phyloP scores from a whole-genome alignment of 768 basidiomycete genomes.

The Mycena kentingensis region DNA sequence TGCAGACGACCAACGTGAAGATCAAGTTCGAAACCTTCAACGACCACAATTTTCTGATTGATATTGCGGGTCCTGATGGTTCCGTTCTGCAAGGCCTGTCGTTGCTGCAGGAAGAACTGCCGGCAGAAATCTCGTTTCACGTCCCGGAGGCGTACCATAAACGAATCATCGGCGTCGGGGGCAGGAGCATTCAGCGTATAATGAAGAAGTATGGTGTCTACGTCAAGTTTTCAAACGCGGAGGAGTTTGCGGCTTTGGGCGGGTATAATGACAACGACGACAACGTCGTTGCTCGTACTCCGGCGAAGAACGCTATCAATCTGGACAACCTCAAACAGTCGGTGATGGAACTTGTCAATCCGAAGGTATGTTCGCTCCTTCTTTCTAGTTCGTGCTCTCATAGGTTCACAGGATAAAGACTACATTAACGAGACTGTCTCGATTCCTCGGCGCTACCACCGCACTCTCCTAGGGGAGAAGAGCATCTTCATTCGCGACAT shows the following conservation, averaged over 20 bases:
- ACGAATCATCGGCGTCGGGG: constrained; percentile 97
- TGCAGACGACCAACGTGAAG: constrained; percentile 95
- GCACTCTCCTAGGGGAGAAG: constrained; percentile 93
- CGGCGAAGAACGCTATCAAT: constrained; percentile 95
- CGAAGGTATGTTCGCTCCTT: constrained; percentile 63
- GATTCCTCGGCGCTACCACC: constrained; percentile 93
- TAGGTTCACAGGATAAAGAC: constrained; percentile 79
- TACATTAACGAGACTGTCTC: constrained; percentile 92
- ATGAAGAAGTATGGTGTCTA: constrained; percentile 99
- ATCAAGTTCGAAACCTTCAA: constrained; percentile 99
- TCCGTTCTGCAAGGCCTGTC: constrained; percentile 86
- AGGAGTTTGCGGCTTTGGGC: constrained; percentile 92
- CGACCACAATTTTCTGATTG: constrained; percentile 93
- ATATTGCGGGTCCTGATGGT: constrained; percentile 82
- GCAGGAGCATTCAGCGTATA: constrained; percentile 96
- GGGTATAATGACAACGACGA: constrained; percentile 98
- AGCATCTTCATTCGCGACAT: constrained; percentile 97
- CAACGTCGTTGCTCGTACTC: constrained; percentile 97
- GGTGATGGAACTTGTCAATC: constrained; percentile 96
- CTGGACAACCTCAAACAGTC: constrained; percentile 93
- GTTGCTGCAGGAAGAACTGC: constrained; percentile 94
- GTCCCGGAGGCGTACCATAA: constrained; percentile 98
- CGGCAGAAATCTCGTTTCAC: constrained; percentile 97
- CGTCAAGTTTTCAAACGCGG: constrained; percentile 98
- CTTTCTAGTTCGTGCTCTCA: constrained; percentile 2